phyloP scores from a whole-genome alignment of 768 basidiomycete species.

The Xerocomellus dryophilus region DNA sequence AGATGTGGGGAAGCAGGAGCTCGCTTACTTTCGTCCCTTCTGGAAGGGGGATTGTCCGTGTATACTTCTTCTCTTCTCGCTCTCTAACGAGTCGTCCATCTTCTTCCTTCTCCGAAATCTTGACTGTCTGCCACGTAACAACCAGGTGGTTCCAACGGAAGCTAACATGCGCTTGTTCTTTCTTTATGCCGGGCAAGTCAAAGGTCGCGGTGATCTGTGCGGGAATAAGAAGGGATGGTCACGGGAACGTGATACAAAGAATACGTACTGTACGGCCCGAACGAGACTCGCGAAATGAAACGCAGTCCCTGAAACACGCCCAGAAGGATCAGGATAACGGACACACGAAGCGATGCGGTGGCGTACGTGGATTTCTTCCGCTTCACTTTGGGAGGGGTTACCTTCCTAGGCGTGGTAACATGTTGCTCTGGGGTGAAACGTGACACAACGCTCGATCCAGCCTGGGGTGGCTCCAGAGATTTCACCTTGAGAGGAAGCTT shows the following conservation, averaged over 20 bases:
- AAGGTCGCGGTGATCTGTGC: slow-evolving; percentile 62
- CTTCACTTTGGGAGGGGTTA: slow-evolving; percentile 42
- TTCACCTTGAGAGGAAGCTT: slow-evolving; percentile 68
- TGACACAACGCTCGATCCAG: slow-evolving; percentile 20
- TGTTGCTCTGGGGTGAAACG: slow-evolving; percentile 26
- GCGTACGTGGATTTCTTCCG: slow-evolving; percentile 66
- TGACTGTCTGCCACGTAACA: slow-evolving; percentile 63
- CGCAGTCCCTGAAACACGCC: slow-evolving; percentile 40
- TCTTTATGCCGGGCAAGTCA: slow-evolving; percentile 65
- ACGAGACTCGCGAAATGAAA: slow-evolving; percentile 66
- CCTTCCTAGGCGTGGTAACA: slow-evolving; percentile 24
- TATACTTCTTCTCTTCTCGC: slow-evolving; percentile 58
- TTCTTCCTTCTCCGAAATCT: slow-evolving; percentile 60
- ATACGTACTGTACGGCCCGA: slow-evolving; percentile 55
- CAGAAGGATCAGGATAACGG: slow-evolving; percentile 13
- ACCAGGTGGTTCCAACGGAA: slow-evolving; percentile 60
- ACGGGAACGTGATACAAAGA: slow-evolving; percentile 12
- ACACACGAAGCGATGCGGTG: slow-evolving; percentile 5
- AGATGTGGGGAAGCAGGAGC: neutral
- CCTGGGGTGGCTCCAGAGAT: slow-evolving; percentile 48
- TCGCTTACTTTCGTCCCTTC: slow-evolving; percentile 64
- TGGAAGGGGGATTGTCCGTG: slow-evolving; percentile 67
- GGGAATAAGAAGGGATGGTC: slow-evolving; percentile 23
- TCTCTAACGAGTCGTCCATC: slow-evolving; percentile 60
- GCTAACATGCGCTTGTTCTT: slow-evolving; percentile 74